Conservation (phyloP, 2,329 filamentous ascomycete genomes). For the Biscogniauxia mediterranea region DNA sequence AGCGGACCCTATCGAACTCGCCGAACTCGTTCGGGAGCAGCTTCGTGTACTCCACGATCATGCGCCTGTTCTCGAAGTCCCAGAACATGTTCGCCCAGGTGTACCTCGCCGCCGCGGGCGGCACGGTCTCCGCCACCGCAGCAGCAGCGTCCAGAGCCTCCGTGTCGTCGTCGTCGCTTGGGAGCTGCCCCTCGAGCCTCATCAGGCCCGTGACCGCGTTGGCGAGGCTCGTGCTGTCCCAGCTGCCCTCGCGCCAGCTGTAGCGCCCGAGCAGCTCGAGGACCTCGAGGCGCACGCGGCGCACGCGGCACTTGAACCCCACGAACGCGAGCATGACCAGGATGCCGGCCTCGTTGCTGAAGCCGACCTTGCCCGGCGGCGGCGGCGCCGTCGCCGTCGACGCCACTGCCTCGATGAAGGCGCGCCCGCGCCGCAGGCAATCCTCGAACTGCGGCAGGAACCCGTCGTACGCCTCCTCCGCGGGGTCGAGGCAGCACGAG, state of each 20-base stretch:
- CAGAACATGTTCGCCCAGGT: conserved; percentile 29
- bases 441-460: conserved; percentile 24
- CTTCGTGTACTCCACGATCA: conserved; percentile 27
- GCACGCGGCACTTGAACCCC: conserved; percentile 24
- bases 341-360: conserved; percentile 26
- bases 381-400: not conserved
- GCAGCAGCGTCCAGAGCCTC: not conserved
- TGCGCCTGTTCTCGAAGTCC: conserved; percentile 24
- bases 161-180: too few relatives aligned
- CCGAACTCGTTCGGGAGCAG: conserved; percentile 17
- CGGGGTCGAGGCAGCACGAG: conserved; percentile 26
- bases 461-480: conserved; percentile 26
- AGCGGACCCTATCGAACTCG: conserved; percentile 18
- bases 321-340: conserved; percentile 25
- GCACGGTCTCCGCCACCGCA: not conserved
- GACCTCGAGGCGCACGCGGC: conserved; percentile 14
- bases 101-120: conserved; percentile 17
- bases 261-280: conserved; percentile 15
- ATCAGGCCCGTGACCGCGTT: conserved; percentile 19
- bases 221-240: conserved; percentile 25
- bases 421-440: conserved; percentile 14
- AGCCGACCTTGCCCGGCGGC: conserved; percentile 14
- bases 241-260: conserved; percentile 25
- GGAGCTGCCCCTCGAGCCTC: conserved; percentile 23
- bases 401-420: conserved; percentile 3